phyloP scores from a whole-genome alignment of 2,329 filamentous ascomycete species.

The Lachnellula hyalina region DNA sequence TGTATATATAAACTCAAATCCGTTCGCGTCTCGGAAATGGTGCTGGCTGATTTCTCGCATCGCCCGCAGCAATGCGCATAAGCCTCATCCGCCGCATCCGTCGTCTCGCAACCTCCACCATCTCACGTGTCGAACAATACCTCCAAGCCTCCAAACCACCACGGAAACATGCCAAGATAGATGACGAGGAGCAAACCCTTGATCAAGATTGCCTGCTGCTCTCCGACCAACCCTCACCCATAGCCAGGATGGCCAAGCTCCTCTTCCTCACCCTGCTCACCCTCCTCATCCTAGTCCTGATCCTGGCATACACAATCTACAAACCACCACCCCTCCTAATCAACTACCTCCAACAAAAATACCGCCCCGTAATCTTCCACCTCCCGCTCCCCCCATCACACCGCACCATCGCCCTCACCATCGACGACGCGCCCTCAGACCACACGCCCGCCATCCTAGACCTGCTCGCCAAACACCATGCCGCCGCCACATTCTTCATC shows the following conservation, averaged over 20 bases:
- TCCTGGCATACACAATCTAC: constrained; percentile 66
- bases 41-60: neutral
- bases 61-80: neutral
- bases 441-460: constrained; percentile 66
- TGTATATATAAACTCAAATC: too few relatives aligned
- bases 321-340: constrained; percentile 72
- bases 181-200: constrained; percentile 25
- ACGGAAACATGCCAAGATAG: constrained; percentile 29
- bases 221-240: neutral
- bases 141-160: neutral
- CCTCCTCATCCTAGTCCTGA: constrained; percentile 23
- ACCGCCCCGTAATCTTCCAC: constrained; percentile 77
- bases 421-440: constrained; percentile 78
- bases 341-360: constrained; percentile 61
- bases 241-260: constrained; percentile 9
- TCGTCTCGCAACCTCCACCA: neutral
- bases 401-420: constrained; percentile 73
- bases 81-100: neutral
- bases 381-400: constrained; percentile 48
- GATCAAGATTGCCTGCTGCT: neutral
- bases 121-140: neutral
- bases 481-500: constrained; percentile 80
- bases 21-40: neutral
- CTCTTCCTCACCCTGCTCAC: constrained; percentile 19
- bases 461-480: constrained; percentile 59